Evolutionary conservation across 768 basidiomycete genomes (phyloP).

Genomic region (Peribolospora baueri): DNA sequence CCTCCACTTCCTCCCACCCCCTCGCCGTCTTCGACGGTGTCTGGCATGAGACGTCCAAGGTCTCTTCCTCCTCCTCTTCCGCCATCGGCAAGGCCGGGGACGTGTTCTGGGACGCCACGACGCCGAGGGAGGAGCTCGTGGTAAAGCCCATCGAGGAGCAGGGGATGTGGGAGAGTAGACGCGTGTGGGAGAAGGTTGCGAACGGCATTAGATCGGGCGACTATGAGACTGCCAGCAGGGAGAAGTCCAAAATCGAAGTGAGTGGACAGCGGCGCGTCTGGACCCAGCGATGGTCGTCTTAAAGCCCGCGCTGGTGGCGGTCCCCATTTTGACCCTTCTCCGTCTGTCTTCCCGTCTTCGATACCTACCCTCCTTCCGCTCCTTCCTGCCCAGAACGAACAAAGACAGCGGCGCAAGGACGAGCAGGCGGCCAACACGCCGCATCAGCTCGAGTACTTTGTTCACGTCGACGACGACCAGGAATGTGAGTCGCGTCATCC

Average conservation of each 20-base stretch:
- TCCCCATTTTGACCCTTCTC: background rate
- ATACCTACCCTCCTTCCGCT: background rate
- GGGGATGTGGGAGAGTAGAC: constrained; percentile 64
- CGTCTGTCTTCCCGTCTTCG: background rate
- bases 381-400: constrained; percentile 42
- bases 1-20: constrained; percentile 23
- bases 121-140: constrained; percentile 48
- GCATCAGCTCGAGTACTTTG: constrained; percentile 61
- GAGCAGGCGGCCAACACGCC: constrained; percentile 38
- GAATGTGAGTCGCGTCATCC: constrained; percentile 31
- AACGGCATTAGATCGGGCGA: constrained; percentile 77
- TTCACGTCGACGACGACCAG: constrained; percentile 40
- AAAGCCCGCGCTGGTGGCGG: constrained; percentile 5
- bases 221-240: constrained; percentile 66
- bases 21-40: constrained; percentile 18
- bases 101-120: constrained; percentile 50
- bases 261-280: too few species aligned
- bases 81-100: constrained; percentile 23
- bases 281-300: too few species aligned
- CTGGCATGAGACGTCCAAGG: constrained; percentile 5
- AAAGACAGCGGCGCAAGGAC: constrained; percentile 64
- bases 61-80: constrained; percentile 17
- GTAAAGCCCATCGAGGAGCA: constrained; percentile 33
- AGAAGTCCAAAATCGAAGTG: constrained; percentile 81
- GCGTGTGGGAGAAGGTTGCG: constrained; percentile 61